Evolutionary conservation across 306 rosid genomes (phyloP).

Genomic region (Vigna unguiculata): DNA sequence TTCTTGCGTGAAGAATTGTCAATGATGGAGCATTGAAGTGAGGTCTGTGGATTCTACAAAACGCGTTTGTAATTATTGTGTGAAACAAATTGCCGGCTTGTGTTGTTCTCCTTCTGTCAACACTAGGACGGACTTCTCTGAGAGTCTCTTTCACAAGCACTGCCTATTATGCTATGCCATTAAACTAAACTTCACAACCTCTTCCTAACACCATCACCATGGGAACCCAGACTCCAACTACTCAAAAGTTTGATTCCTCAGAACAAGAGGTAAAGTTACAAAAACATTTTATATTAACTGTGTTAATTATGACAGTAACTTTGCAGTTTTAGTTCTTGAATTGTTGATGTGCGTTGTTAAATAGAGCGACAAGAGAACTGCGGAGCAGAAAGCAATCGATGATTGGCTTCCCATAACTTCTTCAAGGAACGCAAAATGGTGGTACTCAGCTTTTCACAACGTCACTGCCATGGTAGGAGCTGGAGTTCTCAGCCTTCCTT

Average conservation of each 20-base stretch:
- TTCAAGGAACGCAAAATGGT: conserved; percentile 86
- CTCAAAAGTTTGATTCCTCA: not conserved
- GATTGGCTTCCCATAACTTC: conserved; percentile 89
- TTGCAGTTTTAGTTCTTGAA: not conserved
- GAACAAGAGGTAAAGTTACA: not conserved
- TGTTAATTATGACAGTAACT: too few relatives aligned
- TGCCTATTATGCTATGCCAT: not conserved
- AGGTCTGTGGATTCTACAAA: not conserved
- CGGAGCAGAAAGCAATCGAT: conserved; percentile 60
- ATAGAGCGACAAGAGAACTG: conserved; percentile 38
- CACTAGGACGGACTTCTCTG: conserved; percentile 34
- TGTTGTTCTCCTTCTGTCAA: not conserved
- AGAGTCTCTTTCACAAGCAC: conserved; percentile 23
- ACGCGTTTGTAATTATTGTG: not conserved
- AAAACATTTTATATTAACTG: not conserved
- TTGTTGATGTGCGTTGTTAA: not conserved
- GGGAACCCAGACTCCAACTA: conserved; percentile 12
- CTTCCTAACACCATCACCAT: not conserved
- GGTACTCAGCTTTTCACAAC: conserved; percentile 85
- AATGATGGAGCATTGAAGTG: too few relatives aligned
- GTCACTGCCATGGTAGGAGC: conserved; percentile 90
- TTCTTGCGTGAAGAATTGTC: too few relatives aligned
- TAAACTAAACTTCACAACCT: not conserved
- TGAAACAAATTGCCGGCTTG: conserved; percentile 38
- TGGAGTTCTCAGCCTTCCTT: conserved; percentile 82